A percentile compares a stretch with the other conserved stretches of the same genome.
Conservation (phyloP, 805 yeast genomes). For the Candida khao-thaluensis region DNA sequence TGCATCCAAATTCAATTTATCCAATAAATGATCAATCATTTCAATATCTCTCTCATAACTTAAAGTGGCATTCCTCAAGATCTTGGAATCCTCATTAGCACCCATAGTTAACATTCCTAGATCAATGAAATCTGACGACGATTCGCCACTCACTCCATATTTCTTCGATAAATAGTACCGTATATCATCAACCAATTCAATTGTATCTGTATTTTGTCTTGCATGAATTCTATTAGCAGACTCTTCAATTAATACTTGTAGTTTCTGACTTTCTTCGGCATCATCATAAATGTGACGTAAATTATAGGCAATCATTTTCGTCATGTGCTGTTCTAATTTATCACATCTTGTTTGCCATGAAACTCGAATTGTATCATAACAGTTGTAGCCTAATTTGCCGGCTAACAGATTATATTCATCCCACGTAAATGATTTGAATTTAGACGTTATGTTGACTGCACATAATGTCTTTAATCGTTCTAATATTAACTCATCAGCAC, state of each 20-base stretch:
- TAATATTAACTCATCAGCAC: constrained; percentile 58
- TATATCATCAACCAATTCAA: constrained; percentile 77
- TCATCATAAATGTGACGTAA: constrained; percentile 33
- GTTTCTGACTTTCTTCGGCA: constrained; percentile 27
- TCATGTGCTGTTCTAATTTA: constrained; percentile 62
- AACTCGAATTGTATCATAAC: constrained; percentile 58
- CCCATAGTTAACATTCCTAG: constrained; percentile 16
- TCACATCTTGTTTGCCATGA: constrained; percentile 70
- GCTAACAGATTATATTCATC: constrained; percentile 21
- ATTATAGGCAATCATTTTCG: constrained; percentile 55
- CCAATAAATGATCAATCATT: constrained; percentile 28
- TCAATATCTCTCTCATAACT: constrained; percentile 27
- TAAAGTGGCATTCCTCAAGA: constrained; percentile 9
- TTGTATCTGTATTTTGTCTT: constrained; percentile 75
- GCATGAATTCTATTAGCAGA: constrained; percentile 55
- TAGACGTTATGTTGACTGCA: constrained; percentile 46
- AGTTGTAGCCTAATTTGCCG: constrained; percentile 31
- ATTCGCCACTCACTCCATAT: constrained; percentile 28
- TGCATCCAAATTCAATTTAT: constrained; percentile 30
- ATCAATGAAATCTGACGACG: constrained; percentile 25
- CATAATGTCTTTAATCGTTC: constrained; percentile 68
- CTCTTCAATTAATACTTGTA: constrained; percentile 28
- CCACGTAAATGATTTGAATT: constrained; percentile 19
- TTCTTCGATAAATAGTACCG: constrained; percentile 55
- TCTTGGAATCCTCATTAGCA: constrained; percentile 14